A percentile compares a stretch with the other conserved stretches of the same genome.
Conservation (phyloP, 2,329 filamentous ascomycete genomes). For the Alternaria gaisen region DNA sequence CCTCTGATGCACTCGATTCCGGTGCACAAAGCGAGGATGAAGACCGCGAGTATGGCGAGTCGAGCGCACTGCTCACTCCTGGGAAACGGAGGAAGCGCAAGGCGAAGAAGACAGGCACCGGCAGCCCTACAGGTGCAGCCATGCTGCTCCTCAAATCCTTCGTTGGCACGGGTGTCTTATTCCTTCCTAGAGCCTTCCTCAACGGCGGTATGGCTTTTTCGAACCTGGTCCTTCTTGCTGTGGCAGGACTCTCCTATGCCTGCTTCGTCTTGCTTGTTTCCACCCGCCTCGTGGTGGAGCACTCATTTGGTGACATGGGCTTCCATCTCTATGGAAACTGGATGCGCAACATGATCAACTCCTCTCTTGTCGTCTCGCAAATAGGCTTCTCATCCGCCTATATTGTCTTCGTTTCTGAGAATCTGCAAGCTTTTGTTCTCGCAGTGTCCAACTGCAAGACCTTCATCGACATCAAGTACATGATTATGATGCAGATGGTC, state of each 20-base stretch:
- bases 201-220: conserved; percentile 99
- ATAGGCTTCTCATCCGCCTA: conserved; percentile 95
- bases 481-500: conserved; percentile 94
- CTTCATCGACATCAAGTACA: conserved; percentile 83
- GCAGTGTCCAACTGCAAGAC: conserved; percentile 89
- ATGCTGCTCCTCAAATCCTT: conserved; percentile 95
- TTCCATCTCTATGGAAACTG: conserved; percentile 88
- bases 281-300: conserved; percentile 83
- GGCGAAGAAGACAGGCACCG: conserved; percentile 80
- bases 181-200: conserved; percentile 89
- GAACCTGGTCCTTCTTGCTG: conserved; percentile 84
- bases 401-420: conserved; percentile 96
- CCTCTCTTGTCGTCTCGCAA: conserved; percentile 93
- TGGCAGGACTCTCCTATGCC: conserved; percentile 91
- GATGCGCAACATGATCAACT: conserved; percentile 87
- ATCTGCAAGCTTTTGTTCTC: conserved; percentile 91
- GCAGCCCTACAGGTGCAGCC: conserved; percentile 79
- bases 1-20: conserved; percentile 73
- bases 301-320: conserved; percentile 98
- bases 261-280: conserved; percentile 94
- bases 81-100: conserved; percentile 76
- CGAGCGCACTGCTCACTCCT: conserved; percentile 79
- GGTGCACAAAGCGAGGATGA: conserved; percentile 64
- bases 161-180: conserved; percentile 93
- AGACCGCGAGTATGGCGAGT: conserved; percentile 82